Conservation (phyloP, 352 stramenopile species). For the Phytophthora tubulina region DNA sequence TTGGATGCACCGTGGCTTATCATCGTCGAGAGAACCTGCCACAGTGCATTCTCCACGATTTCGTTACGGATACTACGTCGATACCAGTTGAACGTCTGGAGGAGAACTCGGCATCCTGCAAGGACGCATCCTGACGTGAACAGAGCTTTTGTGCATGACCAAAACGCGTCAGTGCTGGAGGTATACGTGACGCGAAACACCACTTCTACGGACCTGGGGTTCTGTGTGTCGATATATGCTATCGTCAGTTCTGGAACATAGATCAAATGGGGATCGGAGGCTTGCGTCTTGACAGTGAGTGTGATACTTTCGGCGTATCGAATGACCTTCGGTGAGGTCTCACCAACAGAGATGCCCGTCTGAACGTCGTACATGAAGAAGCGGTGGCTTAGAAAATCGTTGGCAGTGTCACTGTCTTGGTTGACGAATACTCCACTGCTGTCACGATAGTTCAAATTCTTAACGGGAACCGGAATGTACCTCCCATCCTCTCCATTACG, state of each 20-base stretch:
- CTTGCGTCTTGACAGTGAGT: slow-evolving; percentile 69
- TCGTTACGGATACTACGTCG: slow-evolving; percentile 77
- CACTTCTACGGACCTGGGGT: slow-evolving; percentile 35
- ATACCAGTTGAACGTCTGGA: slow-evolving; percentile 92
- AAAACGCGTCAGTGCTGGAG: slow-evolving; percentile 83
- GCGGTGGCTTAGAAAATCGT: slow-evolving; percentile 91
- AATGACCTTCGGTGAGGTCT: slow-evolving; percentile 62
- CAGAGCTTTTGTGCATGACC: slow-evolving; percentile 75
- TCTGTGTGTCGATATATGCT: slow-evolving; percentile 73
- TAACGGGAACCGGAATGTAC: slow-evolving; percentile 89
- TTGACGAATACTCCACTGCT: slow-evolving; percentile 78
- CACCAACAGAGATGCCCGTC: slow-evolving; percentile 61
- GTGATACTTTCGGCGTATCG: slow-evolving; percentile 81
- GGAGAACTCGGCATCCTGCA: slow-evolving; percentile 61
- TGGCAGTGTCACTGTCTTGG: slow-evolving; percentile 76
- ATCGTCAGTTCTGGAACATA: slow-evolving; percentile 84
- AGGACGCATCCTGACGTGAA: slow-evolving; percentile 76
- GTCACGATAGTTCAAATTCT: slow-evolving; percentile 87
- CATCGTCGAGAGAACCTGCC: slow-evolving; percentile 55
- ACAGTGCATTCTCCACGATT: slow-evolving; percentile 63
- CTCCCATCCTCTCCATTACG: slow-evolving; percentile 51
- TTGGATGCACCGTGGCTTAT: slow-evolving; percentile 50
- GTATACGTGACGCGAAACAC: slow-evolving; percentile 90
- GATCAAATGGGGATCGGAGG: slow-evolving; percentile 56
- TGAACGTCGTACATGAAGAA: slow-evolving; percentile 94